phyloP scores from a whole-genome alignment of 306 rosid genomes.

The Pterocarpus santalinus region DNA sequence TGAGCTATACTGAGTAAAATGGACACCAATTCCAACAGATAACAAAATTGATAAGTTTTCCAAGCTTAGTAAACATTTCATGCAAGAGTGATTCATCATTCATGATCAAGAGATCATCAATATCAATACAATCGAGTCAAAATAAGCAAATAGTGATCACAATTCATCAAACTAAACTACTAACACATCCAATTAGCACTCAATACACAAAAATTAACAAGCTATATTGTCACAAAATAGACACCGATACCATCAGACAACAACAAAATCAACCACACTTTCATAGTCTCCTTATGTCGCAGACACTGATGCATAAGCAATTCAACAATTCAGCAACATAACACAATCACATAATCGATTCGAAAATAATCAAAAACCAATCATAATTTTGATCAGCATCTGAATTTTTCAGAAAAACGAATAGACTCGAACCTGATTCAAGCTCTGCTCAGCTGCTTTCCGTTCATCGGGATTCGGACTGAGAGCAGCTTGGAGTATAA shows the following conservation, averaged over 20 bases:
- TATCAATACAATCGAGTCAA: no score
- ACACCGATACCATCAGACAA: neutral
- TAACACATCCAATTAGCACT: neutral
- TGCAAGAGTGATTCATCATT: neutral
- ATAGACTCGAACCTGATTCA: constrained; percentile 73
- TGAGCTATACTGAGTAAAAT: neutral
- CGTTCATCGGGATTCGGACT: constrained; percentile 93
- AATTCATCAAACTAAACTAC: constrained; percentile 27
- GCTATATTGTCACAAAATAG: neutral
- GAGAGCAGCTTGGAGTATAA: constrained; percentile 91
- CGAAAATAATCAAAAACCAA: neutral
- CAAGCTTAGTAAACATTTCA: neutral
- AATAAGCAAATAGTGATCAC: no score
- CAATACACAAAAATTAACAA: neutral
- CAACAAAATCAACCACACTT: neutral
- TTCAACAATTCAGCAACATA: neutral
- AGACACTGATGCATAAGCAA: neutral
- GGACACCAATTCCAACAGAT: neutral
- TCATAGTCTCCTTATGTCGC: neutral
- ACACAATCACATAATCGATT: neutral
- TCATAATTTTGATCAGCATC: constrained; percentile 27
- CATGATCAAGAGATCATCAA: no score
- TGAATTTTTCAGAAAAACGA: constrained; percentile 20
- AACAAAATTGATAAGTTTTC: neutral
- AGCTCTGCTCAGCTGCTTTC: constrained; percentile 90